These are phyloP conservation scores for Vigna mungo DNA, from an alignment of 306 rosid species.

Conservation along the genomic window DNA sequence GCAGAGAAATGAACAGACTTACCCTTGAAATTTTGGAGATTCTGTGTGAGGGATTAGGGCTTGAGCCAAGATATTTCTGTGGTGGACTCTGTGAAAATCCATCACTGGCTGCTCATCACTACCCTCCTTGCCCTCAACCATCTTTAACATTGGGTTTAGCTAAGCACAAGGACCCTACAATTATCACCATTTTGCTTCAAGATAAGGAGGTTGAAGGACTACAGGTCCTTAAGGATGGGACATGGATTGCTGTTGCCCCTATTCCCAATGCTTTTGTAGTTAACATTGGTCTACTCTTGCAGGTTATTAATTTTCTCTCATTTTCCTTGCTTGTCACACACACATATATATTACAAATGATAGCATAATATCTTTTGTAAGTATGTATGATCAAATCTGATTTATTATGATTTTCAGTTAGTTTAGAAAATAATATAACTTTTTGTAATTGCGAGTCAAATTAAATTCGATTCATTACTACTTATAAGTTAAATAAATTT, in stretches of 20 bases:
- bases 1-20: constrained; percentile 50
- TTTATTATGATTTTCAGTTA: too few species aligned
- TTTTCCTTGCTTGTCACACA: too few species aligned
- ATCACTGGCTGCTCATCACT: constrained; percentile 58
- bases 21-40: constrained; percentile 57
- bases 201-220: constrained; percentile 60
- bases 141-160: constrained; percentile 68
- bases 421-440: too few species aligned
- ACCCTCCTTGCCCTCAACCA: constrained; percentile 83
- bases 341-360: too few species aligned
- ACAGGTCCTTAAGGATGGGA: constrained; percentile 58
- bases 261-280: constrained; percentile 59
- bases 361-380: too few species aligned
- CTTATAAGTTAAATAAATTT: too few species aligned
- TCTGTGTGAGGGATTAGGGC: constrained; percentile 69
- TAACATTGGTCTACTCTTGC: constrained; percentile 56
- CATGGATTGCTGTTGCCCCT: constrained; percentile 63
- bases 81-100: constrained; percentile 59
- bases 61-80: constrained; percentile 44
- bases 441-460: too few species aligned
- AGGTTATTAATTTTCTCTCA: constrained; percentile 17
- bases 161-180: constrained; percentile 65
- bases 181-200: constrained; percentile 74
- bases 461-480: too few species aligned
- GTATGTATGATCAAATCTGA: too few species aligned